Base-by-base conservation (phyloP, 345 rosid genomes). In the Pistacia integerrima region DNA sequence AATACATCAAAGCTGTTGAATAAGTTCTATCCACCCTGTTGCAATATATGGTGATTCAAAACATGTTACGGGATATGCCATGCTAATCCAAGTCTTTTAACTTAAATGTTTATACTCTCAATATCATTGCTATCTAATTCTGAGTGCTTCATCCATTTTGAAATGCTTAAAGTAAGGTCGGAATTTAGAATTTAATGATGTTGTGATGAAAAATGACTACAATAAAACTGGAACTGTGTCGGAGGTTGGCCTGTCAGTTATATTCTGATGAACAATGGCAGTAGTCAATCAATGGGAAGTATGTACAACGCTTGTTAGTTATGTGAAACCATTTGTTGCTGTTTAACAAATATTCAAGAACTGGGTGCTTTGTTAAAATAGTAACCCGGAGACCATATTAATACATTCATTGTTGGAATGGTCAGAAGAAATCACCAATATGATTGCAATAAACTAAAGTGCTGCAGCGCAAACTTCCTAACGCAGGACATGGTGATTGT, bases 131-230 rank as follows among this genome's bases (percentile, higher is more conserved):
- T 12, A 8, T 58, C 5, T 13, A 14, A n/a, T 48, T 11, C 20
- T 60, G 61, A 48, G 41, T 25, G 17, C 28, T 72, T 60, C 18
- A 48, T 8, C 72, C 11, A 16, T 58, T 57, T n/a, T 6, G 36
- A 20, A 38, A 58, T 56, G 10, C 54, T 38, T 38, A 20, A 48
- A 16, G 17, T 41, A n/a, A 36, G 22, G 33, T 8, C 33, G 51
- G 33, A n/a, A 36, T 63, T 56, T 71, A 0, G 74, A 41, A 58
- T 71, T 64, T n/a, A 38, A 25, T 49, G 41, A 14, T 72, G 28
- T 17, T 28, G 11, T 49, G 18, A 60, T 33, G 58, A 48, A 57
- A 30, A 10, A 25, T 36, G 57, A 60, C 22, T 61, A 20, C 28
- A 35, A 49, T 48, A 22, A 73, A 72, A 59, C 10, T 70, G 63